phyloP scores from a whole-genome alignment of 768 basidiomycete species.

The Amyloporia xantha region DNA sequence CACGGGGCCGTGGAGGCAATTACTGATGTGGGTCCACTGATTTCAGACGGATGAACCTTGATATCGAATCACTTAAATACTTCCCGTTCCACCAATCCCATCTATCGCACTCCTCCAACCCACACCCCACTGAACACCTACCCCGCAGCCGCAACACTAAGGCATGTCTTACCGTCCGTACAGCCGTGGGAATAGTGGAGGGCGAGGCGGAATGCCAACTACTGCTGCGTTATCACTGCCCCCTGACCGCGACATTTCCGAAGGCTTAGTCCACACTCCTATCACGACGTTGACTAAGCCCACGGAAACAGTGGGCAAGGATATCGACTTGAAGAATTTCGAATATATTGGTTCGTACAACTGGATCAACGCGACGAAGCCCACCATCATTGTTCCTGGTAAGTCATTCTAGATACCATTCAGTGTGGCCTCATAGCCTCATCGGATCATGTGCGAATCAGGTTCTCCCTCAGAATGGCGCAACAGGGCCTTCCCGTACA shows the following conservation, averaged over 20 bases:
- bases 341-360: constrained; percentile 48
- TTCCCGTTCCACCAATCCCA: too few species aligned
- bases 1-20: too few species aligned
- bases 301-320: background rate
- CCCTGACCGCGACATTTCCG: constrained; percentile 8
- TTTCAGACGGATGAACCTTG: too few species aligned
- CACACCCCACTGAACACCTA: too few species aligned
- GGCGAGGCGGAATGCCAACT: too few species aligned
- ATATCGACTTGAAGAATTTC: constrained; percentile 25
- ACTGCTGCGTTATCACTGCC: constrained; percentile 7
- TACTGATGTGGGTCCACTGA: too few species aligned
- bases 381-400: constrained; percentile 51
- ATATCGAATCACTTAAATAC: too few species aligned
- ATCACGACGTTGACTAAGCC: constrained; percentile 4
- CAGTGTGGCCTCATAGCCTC: constrained; percentile 40
- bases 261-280: constrained; percentile 6
- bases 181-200: background rate
- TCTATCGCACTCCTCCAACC: too few species aligned
- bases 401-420: constrained; percentile 40
- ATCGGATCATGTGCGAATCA: constrained; percentile 47
- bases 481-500: constrained; percentile 39
- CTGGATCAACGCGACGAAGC: constrained; percentile 37
- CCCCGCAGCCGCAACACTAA: too few species aligned
- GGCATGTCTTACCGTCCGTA: background rate
- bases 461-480: constrained; percentile 58